These are phyloP conservation scores for Coniferiporia weirii DNA, from an alignment of 1,284 basidiomycete genomes.

Conservation along the genomic window DNA sequence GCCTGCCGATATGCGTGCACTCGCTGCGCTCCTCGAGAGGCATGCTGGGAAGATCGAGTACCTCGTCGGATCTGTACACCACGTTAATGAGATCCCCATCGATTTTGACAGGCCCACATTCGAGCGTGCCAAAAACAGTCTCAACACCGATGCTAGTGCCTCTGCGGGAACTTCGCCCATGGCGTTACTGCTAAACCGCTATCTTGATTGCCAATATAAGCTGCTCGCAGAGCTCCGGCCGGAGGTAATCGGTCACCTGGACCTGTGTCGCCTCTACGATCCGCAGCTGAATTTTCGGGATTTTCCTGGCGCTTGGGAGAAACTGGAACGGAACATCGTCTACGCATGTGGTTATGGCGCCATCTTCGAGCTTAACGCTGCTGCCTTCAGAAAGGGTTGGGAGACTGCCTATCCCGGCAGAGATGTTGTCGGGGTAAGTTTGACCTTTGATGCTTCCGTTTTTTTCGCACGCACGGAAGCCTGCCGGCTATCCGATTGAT, in stretches of 20 bases:
- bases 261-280: conserved; percentile 80
- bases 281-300: conserved; percentile 51
- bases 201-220: conserved; percentile 80
- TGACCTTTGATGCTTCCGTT: not conserved
- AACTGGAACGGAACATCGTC: conserved; percentile 72
- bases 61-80: conserved; percentile 91
- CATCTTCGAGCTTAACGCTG: conserved; percentile 90
- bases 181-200: conserved; percentile 55
- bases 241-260: conserved; percentile 91
- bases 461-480: not conserved
- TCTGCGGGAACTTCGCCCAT: conserved; percentile 25
- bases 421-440: conserved; percentile 70
- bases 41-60: conserved; percentile 68
- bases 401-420: conserved; percentile 73
- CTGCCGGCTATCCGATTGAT: not conserved
- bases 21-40: conserved; percentile 45
- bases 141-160: conserved; percentile 26
- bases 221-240: conserved; percentile 71
- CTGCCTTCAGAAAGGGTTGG: conserved; percentile 93
- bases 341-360: conserved; percentile 82
- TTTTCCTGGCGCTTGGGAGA: conserved; percentile 56
- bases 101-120: conserved; percentile 85
- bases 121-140: conserved; percentile 49
- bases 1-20: conserved; percentile 51
- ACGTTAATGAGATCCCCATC: conserved; percentile 84